Base-by-base conservation (phyloP, 2,329 filamentous ascomycete species). In the Penicillium sp. region DNA sequence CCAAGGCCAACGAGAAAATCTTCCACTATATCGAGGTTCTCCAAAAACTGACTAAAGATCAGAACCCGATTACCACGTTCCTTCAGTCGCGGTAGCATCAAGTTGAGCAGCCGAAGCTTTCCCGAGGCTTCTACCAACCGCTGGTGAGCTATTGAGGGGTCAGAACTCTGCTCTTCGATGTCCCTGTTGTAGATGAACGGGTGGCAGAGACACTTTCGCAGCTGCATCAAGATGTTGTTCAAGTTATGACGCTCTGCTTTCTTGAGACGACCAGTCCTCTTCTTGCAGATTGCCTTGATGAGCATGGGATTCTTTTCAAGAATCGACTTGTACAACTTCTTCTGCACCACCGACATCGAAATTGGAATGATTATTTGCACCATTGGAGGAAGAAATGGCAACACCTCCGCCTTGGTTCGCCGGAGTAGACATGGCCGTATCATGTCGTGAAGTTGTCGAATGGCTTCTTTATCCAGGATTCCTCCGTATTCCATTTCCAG, bases 1-100 rank as follows among this genome's bases (percentile, higher is more conserved):
- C 84, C 83, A 51, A 96, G 74, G 1, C 87, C 87, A 34, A 80
- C 79, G 4, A 99, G 72, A 60, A 97, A 97, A 68, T 99, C 95
- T 68, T 99, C 93, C 8, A 95, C 75, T 34, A 99, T 87, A 61
- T 91, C 85, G 2, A 99, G 78, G 73, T 95, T 91, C 46, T 75
- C 81, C 2, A 99, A 76, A 56, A 97, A 99, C 65, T 99, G 93
- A 65, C 90, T 96, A 72, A 99, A 99, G 29, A 99, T 88, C 16
- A 99, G 76, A 0, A 97, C 91, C 3, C 93, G 82, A 66, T 99
- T 91, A 0, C 92, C 92, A 19, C 87, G 82, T 62, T 89, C 86
- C 59, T 86, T 82, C 0, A 99, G 78, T 68, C 91, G 95, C 0
- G 92, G 91, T 2, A 99, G 78, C 77, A 99, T 87, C 9, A 90